Conservation (phyloP, 2,329 filamentous ascomycete species). For the Aspergillus brasiliensis region DNA sequence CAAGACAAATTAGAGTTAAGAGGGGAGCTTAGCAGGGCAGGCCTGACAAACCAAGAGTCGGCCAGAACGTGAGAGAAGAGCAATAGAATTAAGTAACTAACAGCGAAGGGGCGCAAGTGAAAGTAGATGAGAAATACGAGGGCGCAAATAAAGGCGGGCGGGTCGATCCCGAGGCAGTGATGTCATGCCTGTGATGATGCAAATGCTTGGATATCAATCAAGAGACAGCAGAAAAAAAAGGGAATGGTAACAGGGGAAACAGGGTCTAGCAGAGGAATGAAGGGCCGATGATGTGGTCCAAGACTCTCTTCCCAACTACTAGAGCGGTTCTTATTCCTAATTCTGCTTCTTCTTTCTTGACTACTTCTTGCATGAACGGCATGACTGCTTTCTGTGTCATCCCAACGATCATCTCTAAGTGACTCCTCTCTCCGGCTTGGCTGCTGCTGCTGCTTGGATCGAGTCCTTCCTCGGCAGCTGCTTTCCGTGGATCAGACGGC, state of each 20-base stretch:
- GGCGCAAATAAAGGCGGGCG: neutral
- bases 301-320: neutral
- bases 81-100: no score
- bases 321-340: neutral
- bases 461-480: neutral
- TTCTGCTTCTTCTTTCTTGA: neutral
- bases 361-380: neutral
- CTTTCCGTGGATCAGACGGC: neutral
- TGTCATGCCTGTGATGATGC: constrained; percentile 2
- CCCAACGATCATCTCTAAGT: neutral
- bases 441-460: neutral
- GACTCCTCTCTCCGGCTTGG: neutral
- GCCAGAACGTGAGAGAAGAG: constrained; percentile 1
- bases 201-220: neutral
- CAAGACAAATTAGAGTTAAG: neutral
- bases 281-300: constrained; percentile 6
- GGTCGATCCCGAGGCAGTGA: neutral
- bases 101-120: neutral
- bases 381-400: neutral
- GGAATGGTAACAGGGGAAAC: neutral
- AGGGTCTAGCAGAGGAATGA: neutral
- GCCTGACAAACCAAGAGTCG: neutral
- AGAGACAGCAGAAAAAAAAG: neutral
- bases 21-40: neutral
- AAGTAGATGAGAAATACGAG: constrained; percentile 1